Evolutionary conservation across 441 rosid genomes (phyloP), one percentile per base, ranked within the genome.

Genomic region (Macaranga tanarius): DNA sequence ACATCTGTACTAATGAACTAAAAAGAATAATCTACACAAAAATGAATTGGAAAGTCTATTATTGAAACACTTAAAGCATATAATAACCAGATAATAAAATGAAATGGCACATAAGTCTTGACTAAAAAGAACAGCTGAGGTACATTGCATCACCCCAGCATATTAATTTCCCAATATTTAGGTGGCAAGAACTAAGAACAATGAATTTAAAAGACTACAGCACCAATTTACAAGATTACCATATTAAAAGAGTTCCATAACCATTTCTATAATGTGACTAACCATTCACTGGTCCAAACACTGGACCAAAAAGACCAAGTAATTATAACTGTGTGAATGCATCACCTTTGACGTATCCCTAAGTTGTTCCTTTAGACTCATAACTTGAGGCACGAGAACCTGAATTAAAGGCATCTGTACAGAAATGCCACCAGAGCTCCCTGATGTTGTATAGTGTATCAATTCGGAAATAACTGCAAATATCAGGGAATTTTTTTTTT

Each of bases 321-420:
- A 25, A 12, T 54, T 11, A 51, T 22, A 76, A 76, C 15, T 12
- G 22, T 51, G 77, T 23, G 52, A 59, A 65, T 63, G 26, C 79
- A 80, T 71, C 84, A 96, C 99, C 98, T 92, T 96, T 40, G 95
- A 87, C 68, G 96, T 79, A 84, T 96, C 99, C 74, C 87, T 80
- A 44, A 96, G 90, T 71, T 89, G 96, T 68, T 78, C 87, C 88
- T 91, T 89, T 28, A 96, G 79, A 83, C 79, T 89, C 95, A 96
- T 87, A 77, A 96, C 92, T 75, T 82, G 93, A 73, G 96, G 98
- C 67, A 92, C 97, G 83, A 96, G 89, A 42, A 89, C 90, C 90
- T 91, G 97, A 84, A 96, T 93, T 67, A 96, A 83, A 75, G 96
- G 97, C 87, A 91, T 86, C 76, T 93, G 97, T 40, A 87, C 88